Evolutionary conservation across 2,329 filamentous ascomycete species (phyloP).

Genomic region (Rhinocladiella mackenziei): DNA sequence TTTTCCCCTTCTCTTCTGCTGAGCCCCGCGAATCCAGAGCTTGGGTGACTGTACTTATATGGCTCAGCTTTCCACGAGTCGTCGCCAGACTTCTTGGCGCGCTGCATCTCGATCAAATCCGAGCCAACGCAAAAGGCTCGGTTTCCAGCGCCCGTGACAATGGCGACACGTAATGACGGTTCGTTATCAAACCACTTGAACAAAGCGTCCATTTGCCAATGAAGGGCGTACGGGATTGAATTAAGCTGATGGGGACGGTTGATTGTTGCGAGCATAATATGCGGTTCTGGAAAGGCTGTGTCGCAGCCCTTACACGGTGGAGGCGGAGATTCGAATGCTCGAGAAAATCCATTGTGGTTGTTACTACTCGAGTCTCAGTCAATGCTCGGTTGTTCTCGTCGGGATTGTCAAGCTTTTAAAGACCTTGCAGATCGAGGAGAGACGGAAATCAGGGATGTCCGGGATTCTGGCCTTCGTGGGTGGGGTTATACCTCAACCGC

Average conservation of each 20-base stretch:
- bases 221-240: conserved; percentile 39
- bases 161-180: conserved; percentile 37
- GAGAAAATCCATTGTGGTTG: no score
- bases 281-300: conserved; percentile 42
- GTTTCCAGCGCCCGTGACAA: conserved; percentile 40
- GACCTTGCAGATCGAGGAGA: no score
- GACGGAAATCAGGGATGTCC: no score
- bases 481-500: no score
- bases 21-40: conserved; percentile 38
- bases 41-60: no score
- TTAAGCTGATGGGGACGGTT: conserved; percentile 41
- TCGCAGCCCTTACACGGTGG: no score
- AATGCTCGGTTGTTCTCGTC: no score
- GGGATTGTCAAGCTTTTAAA: no score
- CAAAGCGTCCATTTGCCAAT: conserved; percentile 39
- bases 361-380: no score
- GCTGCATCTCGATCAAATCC: conserved; percentile 40
- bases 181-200: conserved; percentile 45
- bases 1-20: conserved; percentile 63
- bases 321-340: no score
- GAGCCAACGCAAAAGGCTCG: conserved; percentile 43
- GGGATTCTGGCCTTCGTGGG: no score
- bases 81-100: conserved; percentile 1
- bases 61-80: conserved; percentile 2
- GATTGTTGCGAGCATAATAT: conserved; percentile 46